A percentile compares a stretch with the other conserved stretches of the same genome.
These are phyloP conservation scores for Yarrowia galli DNA, from an alignment of 1,139 yeast species.

Conservation along the genomic window DNA sequence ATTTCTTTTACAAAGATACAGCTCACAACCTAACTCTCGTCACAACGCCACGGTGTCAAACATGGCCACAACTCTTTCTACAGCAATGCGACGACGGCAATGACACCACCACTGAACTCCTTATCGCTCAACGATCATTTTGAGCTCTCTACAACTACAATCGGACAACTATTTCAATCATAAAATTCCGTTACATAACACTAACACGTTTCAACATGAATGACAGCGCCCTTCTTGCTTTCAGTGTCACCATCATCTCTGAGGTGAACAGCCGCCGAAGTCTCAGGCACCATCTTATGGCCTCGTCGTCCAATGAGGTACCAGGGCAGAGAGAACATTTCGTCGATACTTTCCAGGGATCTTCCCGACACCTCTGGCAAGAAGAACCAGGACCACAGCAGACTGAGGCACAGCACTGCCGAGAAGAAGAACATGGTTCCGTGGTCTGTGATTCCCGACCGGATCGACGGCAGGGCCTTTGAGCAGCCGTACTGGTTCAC, in stretches of 20 bases:
- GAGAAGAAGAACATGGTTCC: neutral
- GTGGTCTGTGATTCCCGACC: neutral
- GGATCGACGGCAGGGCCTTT: neutral
- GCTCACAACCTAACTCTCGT: too few relatives aligned
- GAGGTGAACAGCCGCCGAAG: neutral
- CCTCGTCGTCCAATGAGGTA: neutral
- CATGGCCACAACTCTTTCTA: too few relatives aligned
- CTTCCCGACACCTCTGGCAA: neutral
- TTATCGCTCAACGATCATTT: too few relatives aligned
- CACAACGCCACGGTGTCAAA: too few relatives aligned
- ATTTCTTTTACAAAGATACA: too few relatives aligned
- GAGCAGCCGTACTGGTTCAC: neutral
- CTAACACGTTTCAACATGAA: neutral
- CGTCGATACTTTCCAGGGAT: neutral
- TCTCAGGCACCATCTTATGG: neutral
- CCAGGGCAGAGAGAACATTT: neutral
- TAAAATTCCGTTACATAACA: too few relatives aligned
- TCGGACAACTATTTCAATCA: too few relatives aligned
- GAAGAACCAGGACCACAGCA: neutral
- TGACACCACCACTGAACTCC: too few relatives aligned
- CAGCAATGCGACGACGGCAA: too few relatives aligned
- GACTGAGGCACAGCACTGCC: neutral
- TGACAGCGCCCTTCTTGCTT: neutral
- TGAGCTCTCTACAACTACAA: too few relatives aligned
- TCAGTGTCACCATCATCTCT: neutral